Conservation (phyloP, 208 protist genomes). For the Angomonas deanei region DNA sequence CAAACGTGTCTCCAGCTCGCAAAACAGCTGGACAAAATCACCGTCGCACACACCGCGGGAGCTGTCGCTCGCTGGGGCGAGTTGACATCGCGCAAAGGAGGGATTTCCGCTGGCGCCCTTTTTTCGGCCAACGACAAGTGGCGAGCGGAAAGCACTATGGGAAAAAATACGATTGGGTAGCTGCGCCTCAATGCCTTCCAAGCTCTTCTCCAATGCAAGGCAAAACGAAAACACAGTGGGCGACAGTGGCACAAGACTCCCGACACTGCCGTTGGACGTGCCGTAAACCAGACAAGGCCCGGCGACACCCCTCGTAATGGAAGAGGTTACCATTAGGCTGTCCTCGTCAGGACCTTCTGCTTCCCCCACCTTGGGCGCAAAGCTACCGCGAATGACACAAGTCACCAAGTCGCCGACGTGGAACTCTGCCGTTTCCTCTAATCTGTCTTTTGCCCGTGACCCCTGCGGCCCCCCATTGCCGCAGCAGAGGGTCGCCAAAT, state of each 20-base stretch:
- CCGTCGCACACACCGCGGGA: neutral
- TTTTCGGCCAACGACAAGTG: neutral
- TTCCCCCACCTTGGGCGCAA: conserved; percentile 32
- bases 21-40: neutral
- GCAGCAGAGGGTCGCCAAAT: conserved; percentile 36
- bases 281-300: conserved; percentile 66
- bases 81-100: neutral
- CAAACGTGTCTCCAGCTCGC: neutral
- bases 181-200: conserved; percentile 13
- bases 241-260: conserved; percentile 56
- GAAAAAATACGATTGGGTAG: conserved; percentile 1
- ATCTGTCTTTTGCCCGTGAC: conserved; percentile 10
- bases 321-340: neutral
- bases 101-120: neutral
- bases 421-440: conserved; percentile 31
- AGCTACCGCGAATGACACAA: conserved; percentile 51
- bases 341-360: neutral
- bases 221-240: conserved; percentile 44
- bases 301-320: conserved; percentile 18
- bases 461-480: conserved; percentile 4
- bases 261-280: conserved; percentile 62
- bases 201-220: conserved; percentile 38
- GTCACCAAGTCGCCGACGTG: conserved; percentile 77
- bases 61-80: neutral
- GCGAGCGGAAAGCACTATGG: neutral